These are phyloP conservation scores for Xylariaceae sp. DNA, from an alignment of 2,329 filamentous ascomycete genomes.

Conservation along the genomic window DNA sequence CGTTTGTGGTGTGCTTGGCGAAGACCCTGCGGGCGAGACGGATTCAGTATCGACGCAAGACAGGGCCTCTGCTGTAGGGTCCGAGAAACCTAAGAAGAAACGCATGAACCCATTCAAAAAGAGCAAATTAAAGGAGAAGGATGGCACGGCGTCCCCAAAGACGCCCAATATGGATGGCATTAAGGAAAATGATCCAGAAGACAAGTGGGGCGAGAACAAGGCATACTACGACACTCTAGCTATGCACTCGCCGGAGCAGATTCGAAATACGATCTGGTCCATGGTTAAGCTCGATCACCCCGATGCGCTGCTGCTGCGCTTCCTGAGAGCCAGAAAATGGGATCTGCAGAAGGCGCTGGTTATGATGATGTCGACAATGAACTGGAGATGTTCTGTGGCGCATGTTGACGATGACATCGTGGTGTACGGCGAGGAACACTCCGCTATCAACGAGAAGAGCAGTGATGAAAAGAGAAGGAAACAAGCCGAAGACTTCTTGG, in stretches of 20 bases:
- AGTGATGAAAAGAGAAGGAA: conserved; percentile 65
- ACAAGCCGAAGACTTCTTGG: conserved; percentile 74
- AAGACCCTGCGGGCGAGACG: conserved; percentile 38
- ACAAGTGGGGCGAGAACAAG: conserved; percentile 92
- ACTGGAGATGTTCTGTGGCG: conserved; percentile 83
- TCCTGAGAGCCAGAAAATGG: conserved; percentile 91
- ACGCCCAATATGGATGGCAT: conserved; percentile 43
- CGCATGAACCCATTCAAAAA: conserved; percentile 70
- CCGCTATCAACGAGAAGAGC: conserved; percentile 61
- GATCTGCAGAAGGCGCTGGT: conserved; percentile 89
- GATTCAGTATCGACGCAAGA: conserved; percentile 31
- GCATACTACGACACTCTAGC: conserved; percentile 82
- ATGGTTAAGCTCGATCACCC: conserved; percentile 97
- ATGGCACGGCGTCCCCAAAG: conserved; percentile 44
- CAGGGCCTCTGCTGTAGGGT: conserved; percentile 29
- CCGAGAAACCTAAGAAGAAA: conserved; percentile 74
- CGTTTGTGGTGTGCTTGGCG: conserved; percentile 66
- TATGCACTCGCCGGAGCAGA: conserved; percentile 73
- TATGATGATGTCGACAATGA: conserved; percentile 93
- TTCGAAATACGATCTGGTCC: conserved; percentile 82
- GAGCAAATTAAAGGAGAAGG: conserved; percentile 60
- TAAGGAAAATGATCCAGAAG: conserved; percentile 63
- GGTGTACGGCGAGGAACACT: conserved; percentile 70
- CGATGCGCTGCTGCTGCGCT: conserved; percentile 79
- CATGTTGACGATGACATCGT: conserved; percentile 90